phyloP scores from a whole-genome alignment of 2,329 filamentous ascomycete genomes.

The Fusarium guadeloupense region DNA sequence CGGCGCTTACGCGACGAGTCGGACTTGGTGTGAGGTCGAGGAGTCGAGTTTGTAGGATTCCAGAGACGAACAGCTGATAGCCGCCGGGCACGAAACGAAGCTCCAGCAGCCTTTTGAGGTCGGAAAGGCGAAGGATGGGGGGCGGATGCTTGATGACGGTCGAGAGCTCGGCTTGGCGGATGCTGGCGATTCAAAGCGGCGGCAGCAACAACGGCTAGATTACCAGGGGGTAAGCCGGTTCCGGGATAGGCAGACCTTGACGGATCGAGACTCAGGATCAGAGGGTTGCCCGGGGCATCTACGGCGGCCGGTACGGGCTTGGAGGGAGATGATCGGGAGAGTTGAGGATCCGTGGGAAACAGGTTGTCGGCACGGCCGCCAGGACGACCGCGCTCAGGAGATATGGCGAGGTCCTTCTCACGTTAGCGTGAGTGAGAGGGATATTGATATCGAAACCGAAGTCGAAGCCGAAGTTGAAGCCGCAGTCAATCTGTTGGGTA shows the following conservation, averaged over 20 bases:
- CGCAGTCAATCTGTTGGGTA: conserved; percentile 9
- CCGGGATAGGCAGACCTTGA: conserved; percentile 47
- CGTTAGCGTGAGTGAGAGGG: conserved; percentile 34
- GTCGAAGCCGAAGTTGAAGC: neutral
- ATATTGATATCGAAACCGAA: neutral
- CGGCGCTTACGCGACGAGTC: conserved; percentile 52
- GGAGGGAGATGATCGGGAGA: conserved; percentile 44
- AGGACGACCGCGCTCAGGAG: conserved; percentile 55
- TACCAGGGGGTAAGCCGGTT: conserved; percentile 25
- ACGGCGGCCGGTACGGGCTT: conserved; percentile 42
- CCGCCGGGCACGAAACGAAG: conserved; percentile 49
- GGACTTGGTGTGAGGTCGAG: conserved; percentile 49
- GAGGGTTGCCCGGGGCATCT: conserved; percentile 43
- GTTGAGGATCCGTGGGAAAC: conserved; percentile 61
- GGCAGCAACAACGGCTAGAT: conserved; percentile 29
- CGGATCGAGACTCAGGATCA: conserved; percentile 43
- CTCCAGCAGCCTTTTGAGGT: conserved; percentile 47
- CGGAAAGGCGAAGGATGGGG: conserved; percentile 53
- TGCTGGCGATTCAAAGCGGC: conserved; percentile 34
- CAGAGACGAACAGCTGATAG: conserved; percentile 63
- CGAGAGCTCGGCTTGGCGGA: conserved; percentile 11
- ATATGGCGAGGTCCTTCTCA: conserved; percentile 42
- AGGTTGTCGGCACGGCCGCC: conserved; percentile 55
- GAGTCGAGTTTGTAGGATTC: conserved; percentile 70
- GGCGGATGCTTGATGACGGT: conserved; percentile 26